phyloP scores from a whole-genome alignment of 306 rosid genomes.

The Sicyos baderoa region DNA sequence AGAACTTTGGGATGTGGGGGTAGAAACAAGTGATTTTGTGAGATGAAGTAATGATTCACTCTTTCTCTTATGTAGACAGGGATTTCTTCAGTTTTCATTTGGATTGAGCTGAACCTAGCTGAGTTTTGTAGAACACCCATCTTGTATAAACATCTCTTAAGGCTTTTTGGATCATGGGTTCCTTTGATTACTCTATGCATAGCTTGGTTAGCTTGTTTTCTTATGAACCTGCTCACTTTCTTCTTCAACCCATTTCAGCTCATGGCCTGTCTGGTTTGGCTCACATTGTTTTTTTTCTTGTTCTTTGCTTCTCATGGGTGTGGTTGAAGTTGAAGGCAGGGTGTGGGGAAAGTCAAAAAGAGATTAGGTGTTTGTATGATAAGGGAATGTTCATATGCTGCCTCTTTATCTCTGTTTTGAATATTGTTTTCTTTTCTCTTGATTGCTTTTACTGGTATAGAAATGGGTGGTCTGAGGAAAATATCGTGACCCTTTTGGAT shows the following conservation, averaged over 20 bases:
- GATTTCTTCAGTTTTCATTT: background rate
- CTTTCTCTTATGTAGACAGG: background rate
- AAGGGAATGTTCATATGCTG: slow-evolving; percentile 24
- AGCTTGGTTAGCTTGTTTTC: slow-evolving; percentile 21
- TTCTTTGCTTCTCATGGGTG: slow-evolving; percentile 33
- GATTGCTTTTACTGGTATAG: slow-evolving; percentile 39
- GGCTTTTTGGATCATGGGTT: slow-evolving; percentile 21
- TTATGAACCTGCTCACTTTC: slow-evolving; percentile 25
- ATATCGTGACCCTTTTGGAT: slow-evolving; percentile 34
- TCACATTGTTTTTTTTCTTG: slow-evolving; percentile 34
- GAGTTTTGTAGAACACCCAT: slow-evolving; percentile 8
- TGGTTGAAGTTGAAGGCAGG: slow-evolving; percentile 28
- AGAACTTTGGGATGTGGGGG: background rate
- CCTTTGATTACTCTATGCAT: slow-evolving; percentile 19
- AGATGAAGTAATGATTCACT: background rate
- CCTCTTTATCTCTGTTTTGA: slow-evolving; percentile 29
- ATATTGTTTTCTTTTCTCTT: slow-evolving; percentile 32
- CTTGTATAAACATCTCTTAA: background rate
- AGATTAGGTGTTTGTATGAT: slow-evolving; percentile 17
- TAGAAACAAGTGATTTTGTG: background rate
- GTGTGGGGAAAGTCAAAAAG: slow-evolving; percentile 20
- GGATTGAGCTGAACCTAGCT: background rate
- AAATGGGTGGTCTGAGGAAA: no score
- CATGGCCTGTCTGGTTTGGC: slow-evolving; percentile 40
- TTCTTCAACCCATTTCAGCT: slow-evolving; percentile 34